Evolutionary conservation across 2,329 filamentous ascomycete genomes (phyloP), one percentile per base, ranked within the genome.

Genomic region (Penicillium sp.): DNA sequence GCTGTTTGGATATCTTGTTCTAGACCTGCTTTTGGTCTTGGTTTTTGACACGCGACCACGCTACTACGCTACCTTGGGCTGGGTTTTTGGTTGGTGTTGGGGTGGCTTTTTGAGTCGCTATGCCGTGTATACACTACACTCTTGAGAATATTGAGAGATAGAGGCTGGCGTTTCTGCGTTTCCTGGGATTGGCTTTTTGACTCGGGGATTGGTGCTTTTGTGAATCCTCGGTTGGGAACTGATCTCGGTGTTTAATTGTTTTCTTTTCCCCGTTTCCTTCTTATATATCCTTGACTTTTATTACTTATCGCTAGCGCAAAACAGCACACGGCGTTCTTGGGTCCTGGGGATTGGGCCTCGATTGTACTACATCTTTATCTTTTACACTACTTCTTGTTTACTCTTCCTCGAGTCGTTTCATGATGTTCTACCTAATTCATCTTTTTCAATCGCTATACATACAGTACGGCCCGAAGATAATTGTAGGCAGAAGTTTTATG

Each of bases 1-100:
- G 79, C 66, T 81, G 79, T 68, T 73, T 81, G 70, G 79, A 81
- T 70, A 73, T 77, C 49, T 63, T 79, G 52, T 79, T 78, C 57
- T 77, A 73, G 52, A 25, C 8, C 10, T 31, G 7, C n/a, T 15
- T 19, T 9, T 15, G 33, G 15, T 35, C 13, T 43, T 36, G 36
- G 3, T 3, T 9, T 33, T 21, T 17, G 10, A 36, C 23, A 29
- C 29, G 39, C 29, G 39, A 45, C 15, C 17, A 35, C 9, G 29
- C 15, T 33, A 33, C 49, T 35, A 17, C 13, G 33, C 33, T 8
- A 15, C 1, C 25, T 10, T 12, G 5, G 15, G 8, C 5, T 52
- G 43, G 17, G 17, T 19, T 43, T 33, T 25, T 25, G 27, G 35
- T 9, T 29, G 29, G 38, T 43, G 15, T 51, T 43, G 19, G n/a